These are phyloP conservation scores for Acacia confusa DNA, from an alignment of 306 rosid species.

Conservation along the genomic window DNA sequence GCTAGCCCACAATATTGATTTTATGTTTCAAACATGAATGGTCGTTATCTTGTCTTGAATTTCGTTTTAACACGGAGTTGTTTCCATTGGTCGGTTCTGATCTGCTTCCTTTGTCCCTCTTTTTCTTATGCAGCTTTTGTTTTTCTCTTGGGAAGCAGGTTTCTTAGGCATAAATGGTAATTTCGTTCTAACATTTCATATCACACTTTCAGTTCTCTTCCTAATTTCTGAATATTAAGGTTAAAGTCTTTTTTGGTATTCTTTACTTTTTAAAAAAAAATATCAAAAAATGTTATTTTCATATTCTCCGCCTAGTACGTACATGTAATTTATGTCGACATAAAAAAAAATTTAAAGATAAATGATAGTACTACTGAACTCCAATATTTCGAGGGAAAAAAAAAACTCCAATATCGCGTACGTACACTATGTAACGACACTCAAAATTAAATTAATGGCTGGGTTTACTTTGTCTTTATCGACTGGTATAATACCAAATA, in stretches of 20 bases:
- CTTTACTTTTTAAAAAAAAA: too few relatives aligned
- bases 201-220: not conserved
- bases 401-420: not conserved
- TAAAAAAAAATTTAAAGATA: too few relatives aligned
- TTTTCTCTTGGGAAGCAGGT: constrained; percentile 1
- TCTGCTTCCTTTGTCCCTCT: constrained; percentile 21
- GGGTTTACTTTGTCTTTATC: too few relatives aligned
- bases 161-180: not conserved
- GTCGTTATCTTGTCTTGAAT: constrained; percentile 16
- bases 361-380: too few relatives aligned
- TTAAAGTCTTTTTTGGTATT: not conserved
- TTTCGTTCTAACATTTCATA: not conserved
- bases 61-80: constrained; percentile 18
- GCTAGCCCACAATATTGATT: not conserved
- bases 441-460: too few relatives aligned
- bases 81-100: constrained; percentile 20
- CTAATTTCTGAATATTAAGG: not conserved
- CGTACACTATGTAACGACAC: not conserved
- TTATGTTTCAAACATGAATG: constrained; percentile 1
- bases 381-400: too few relatives aligned
- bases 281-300: not conserved
- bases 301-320: not conserved
- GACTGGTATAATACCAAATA: not conserved
- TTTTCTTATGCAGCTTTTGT: constrained; percentile 13
- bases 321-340: too few relatives aligned